Base-by-base conservation (phyloP, 2,329 filamentous ascomycete genomes). In the Lachnellula suecica region DNA sequence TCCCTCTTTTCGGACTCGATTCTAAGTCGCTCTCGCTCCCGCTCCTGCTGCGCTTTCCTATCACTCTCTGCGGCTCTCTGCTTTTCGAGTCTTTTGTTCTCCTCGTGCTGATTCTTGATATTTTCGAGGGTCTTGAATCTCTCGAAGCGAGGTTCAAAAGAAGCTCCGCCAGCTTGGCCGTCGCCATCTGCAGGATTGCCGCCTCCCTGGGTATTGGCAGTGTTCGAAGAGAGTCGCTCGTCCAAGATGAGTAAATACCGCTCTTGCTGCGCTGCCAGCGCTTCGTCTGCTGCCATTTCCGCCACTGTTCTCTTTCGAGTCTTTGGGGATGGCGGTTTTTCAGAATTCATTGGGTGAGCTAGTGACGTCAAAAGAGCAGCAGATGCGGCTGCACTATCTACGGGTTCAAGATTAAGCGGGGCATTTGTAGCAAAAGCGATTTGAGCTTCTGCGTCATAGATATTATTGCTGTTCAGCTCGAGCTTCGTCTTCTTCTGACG, bases 251-350 rank as follows among this genome's bases (percentile, higher is more conserved):
- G 85, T 91, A 99, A 94, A 61, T 91, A 95, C 43, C 91, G 83
- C 71, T 99, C 92, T 59, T 91, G 85, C 53, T 91, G 89, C 20
- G 92, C 93, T 1, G 91, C 91, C 54, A 91, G 79, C 1, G 94
- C 93, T 72, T 99, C 92, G 66, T 99, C 94, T 7, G 93, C 93
- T 8, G 91, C 94, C 75, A 97, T 84, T 68, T 99, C 93, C 8
- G 94, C 94, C 17, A 95, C 87, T 0, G 94, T 99, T 57, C 93
- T 85, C 77, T 99, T 97, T 52, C 94, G 81, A 7, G 86, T 87
- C 77, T 96, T 97, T 3, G 91, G 91, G 54, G 88, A 82, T 1
- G 94, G 93, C 9, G 91, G 86, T 40, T 83, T 77, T 45, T 87
- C 82, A 25, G 83, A 81, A 68, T 97, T 89, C 51, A 91, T 83